Evolutionary conservation across 805 yeast genomes (phyloP).

Genomic region (Ogataea degrootiae): DNA sequence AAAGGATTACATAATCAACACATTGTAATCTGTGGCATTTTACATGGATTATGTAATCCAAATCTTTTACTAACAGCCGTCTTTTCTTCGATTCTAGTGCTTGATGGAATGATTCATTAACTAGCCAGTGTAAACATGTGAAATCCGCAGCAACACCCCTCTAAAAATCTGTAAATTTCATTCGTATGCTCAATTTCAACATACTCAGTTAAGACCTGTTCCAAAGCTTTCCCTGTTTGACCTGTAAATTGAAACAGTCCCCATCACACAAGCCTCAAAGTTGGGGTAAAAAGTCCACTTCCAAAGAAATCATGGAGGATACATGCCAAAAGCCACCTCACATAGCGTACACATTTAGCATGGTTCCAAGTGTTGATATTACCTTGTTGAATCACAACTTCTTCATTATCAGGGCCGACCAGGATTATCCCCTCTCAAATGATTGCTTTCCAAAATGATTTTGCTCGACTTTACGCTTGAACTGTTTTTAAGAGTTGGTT

Average conservation of each 20-base stretch:
- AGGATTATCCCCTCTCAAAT: conserved; percentile 22
- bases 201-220: not conserved
- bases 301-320: conserved; percentile 23
- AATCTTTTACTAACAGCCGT: too few species aligned
- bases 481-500: conserved; percentile 10
- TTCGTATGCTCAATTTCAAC: too few species aligned
- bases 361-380: conserved; percentile 27
- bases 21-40: too few species aligned
- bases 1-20: too few species aligned
- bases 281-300: conserved; percentile 26
- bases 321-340: conserved; percentile 16
- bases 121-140: too few species aligned
- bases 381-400: conserved; percentile 22
- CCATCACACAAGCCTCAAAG: conserved; percentile 30
- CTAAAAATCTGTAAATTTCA: not conserved
- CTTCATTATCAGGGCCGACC: conserved; percentile 23
- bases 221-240: conserved; percentile 26
- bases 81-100: too few species aligned
- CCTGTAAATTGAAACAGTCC: conserved; percentile 29
- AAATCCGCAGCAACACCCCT: not conserved
- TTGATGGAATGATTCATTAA: too few species aligned
- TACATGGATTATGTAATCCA: too few species aligned
- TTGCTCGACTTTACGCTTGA: conserved; percentile 18
- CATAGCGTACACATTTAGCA: conserved; percentile 26
- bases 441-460: conserved; percentile 23